A percentile compares a stretch with the other conserved stretches of the same genome.
phyloP scores from a whole-genome alignment of 2,329 filamentous ascomycete genomes.

The Penicillium glabrum region DNA sequence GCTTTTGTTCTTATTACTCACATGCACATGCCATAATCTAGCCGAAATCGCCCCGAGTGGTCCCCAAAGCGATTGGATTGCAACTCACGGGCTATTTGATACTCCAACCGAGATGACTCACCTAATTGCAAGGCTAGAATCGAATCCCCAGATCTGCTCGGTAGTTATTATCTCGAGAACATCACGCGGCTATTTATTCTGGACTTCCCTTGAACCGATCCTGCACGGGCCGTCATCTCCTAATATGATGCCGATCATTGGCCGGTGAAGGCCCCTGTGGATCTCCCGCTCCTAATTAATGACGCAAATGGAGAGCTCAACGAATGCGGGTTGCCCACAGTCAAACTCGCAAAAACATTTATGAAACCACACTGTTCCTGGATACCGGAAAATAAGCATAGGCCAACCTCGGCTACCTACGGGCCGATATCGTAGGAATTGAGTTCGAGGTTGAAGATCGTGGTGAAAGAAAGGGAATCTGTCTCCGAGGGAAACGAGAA shows the following conservation, averaged over 20 bases:
- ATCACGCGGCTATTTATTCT: background rate
- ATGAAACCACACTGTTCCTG: background rate
- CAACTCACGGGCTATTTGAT: too few species aligned
- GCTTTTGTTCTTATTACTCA: background rate
- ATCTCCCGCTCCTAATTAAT: background rate
- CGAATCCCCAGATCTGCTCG: background rate
- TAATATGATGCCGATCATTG: conserved; percentile 6
- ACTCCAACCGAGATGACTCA: background rate
- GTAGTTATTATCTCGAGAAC: background rate
- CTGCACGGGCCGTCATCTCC: background rate
- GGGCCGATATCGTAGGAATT: conserved; percentile 2
- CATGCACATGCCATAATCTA: background rate
- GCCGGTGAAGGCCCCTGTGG: background rate
- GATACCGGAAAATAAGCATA: conserved; percentile 1
- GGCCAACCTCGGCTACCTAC: conserved; percentile 8
- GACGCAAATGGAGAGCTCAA: conserved; percentile 1
- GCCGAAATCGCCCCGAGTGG: background rate
- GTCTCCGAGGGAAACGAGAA: conserved; percentile 5
- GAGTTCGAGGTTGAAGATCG: background rate
- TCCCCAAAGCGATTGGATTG: background rate
- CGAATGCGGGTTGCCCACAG: background rate
- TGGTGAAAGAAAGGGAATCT: background rate
- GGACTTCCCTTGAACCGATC: conserved; percentile 1
- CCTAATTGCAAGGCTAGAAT: background rate
- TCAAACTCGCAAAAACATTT: background rate